A percentile compares a stretch with the other conserved stretches of the same genome.
phyloP scores from a whole-genome alignment of 345 rosid genomes.

The Acer campestre region DNA sequence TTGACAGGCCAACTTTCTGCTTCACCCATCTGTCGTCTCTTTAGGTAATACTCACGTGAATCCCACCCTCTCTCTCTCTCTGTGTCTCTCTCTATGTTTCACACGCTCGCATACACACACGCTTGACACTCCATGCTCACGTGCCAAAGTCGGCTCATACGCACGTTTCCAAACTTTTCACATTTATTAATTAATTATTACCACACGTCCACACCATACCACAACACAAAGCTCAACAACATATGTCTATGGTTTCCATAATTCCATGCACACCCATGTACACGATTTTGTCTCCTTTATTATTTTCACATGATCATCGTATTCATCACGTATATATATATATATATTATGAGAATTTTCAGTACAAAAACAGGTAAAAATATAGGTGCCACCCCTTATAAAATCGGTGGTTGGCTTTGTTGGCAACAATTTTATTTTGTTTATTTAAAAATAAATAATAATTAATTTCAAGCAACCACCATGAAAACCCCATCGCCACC shows the following conservation, averaged over 20 bases:
- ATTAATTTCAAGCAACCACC: conserved; percentile 9
- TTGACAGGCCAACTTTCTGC: conserved; percentile 50
- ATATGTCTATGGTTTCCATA: neutral
- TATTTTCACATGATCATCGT: neutral
- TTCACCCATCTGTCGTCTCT: conserved; percentile 29
- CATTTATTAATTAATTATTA: neutral
- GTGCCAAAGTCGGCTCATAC: conserved; percentile 42
- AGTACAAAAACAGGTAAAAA: neutral
- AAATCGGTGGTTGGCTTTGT: conserved; percentile 7
- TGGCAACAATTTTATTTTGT: neutral
- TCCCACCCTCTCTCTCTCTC: conserved; percentile 37
- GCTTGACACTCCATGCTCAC: conserved; percentile 38
- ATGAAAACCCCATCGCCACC: conserved; percentile 12
- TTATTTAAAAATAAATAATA: no score
- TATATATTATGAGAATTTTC: neutral
- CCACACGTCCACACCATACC: neutral
- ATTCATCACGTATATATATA: no score
- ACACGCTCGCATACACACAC: conserved; percentile 26
- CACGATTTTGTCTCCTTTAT: conserved; percentile 2
- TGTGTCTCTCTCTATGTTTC: neutral
- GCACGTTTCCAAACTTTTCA: conserved; percentile 32
- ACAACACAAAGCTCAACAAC: neutral
- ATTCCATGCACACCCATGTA: neutral
- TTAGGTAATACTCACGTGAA: conserved; percentile 57
- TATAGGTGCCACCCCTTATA: neutral